A percentile compares a stretch with the other conserved stretches of the same genome.
Evolutionary conservation across 2,329 filamentous ascomycete species (phyloP).

Genomic region (Daldinia sp.): DNA sequence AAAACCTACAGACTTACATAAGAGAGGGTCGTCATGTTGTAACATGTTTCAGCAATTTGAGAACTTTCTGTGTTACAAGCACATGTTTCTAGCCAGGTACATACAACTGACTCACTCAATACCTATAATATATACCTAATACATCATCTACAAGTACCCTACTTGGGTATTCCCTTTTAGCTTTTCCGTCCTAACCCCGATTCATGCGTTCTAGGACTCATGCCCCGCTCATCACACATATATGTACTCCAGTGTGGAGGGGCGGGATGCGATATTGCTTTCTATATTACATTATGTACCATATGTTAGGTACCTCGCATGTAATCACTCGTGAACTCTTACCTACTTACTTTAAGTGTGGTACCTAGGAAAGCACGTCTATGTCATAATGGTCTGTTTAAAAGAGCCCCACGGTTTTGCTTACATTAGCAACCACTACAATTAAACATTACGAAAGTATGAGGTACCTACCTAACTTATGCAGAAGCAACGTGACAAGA

Average conservation of each 20-base stretch:
- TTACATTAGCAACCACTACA: conserved; percentile 25
- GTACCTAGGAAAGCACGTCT: background rate
- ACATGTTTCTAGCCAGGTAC: background rate
- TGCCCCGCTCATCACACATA: background rate
- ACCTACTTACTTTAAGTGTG: too few species aligned
- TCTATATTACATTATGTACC: background rate
- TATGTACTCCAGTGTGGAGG: conserved; percentile 11
- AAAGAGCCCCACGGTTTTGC: conserved; percentile 26
- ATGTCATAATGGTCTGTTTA: conserved; percentile 4
- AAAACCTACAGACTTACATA: background rate
- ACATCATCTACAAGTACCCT: too few species aligned
- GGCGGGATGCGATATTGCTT: conserved; percentile 13
- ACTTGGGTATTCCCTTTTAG: background rate
- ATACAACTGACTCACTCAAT: background rate
- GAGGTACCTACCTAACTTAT: background rate
- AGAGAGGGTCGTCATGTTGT: background rate
- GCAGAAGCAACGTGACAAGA: conserved; percentile 13
- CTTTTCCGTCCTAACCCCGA: background rate
- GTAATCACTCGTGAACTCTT: conserved; percentile 13
- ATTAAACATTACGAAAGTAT: conserved; percentile 1
- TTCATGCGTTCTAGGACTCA: background rate
- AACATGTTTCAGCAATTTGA: background rate
- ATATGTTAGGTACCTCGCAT: conserved; percentile 6
- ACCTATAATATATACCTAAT: background rate
- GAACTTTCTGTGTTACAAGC: background rate